These are phyloP conservation scores for Parietichytrium sp. DNA, from an alignment of 108 stramenopile species.

Conservation along the genomic window DNA sequence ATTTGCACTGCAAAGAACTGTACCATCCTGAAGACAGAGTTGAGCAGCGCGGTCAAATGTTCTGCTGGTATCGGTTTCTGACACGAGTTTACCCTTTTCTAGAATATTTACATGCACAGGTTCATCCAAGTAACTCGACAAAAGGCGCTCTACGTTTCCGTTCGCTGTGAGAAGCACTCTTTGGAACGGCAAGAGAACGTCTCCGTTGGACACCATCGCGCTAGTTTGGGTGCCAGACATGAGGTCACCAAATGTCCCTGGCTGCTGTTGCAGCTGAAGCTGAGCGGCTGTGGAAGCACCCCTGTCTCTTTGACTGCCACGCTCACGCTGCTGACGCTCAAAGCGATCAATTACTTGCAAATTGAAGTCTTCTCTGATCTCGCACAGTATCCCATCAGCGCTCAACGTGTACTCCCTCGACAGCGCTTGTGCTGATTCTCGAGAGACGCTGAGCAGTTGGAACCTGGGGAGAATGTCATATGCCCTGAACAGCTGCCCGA, in stretches of 20 bases:
- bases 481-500: constrained; percentile 9
- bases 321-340: no score
- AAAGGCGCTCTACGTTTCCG: constrained; percentile 17
- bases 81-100: not conserved
- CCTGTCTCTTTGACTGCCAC: no score
- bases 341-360: no score
- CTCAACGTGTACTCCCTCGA: not conserved
- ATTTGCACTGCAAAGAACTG: not conserved
- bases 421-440: not conserved
- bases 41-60: not conserved
- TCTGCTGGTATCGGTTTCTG: not conserved
- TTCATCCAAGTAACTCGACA: constrained; percentile 13
- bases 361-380: no score
- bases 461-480: not conserved
- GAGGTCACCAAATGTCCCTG: not conserved
- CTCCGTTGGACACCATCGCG: not conserved
- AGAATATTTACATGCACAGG: not conserved
- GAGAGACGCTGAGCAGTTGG: not conserved
- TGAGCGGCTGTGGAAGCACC: not conserved
- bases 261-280: no score
- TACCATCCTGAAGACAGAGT: not conserved
- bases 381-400: not conserved
- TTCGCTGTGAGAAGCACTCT: constrained; percentile 17
- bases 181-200: not conserved
- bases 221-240: not conserved